Base-by-base conservation (phyloP, 192 early-diverging fungal species). In the Entrophospora sp. region DNA sequence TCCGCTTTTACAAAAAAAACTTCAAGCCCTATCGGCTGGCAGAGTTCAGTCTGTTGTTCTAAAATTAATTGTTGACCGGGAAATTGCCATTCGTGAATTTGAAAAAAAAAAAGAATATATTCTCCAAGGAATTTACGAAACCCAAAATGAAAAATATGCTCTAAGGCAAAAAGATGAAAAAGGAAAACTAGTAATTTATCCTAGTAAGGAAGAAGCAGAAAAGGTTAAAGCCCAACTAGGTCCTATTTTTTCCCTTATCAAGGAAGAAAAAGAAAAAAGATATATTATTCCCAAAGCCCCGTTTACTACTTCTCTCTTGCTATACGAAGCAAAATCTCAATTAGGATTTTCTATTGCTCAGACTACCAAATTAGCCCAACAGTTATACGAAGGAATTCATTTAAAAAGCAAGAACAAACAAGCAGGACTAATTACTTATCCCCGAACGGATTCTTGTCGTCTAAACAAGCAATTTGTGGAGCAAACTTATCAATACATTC, bases 101-200 rank as follows among this genome's bases (percentile, higher is more conserved):
- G 55, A 32, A 35, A 58, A 58, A 20, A 58, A 58, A 58, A 58
- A 58, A 36, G 18, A 24, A 3, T 58, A 58, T 58, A 58, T 58
- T 27, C 31, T 58, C 35, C 35, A 32, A 35, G 55, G 55, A 14
- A 58, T 58, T 36, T 34, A 32, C 18, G 31, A 32, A 18, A 32
- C 35, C 4, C 31, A 58, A 10, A 8, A 34, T 14, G 3, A 58
- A 58, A 58, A 58, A 34, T 10, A 10, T 10, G 16, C 30, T 32
- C 55, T 58, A 1, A 34, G n/a, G 24, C 55, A 58, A 58, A 32
- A 35, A 18, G 24, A 34, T 34, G 0, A 58, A 1, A 7, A 7
- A 3, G 55, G 55, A 35, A 16, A 58, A 22, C n/a, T 58, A 36
- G 35, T 58, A 35, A 13, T 58, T 58, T 58, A 58, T 37, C 14